Conservation (phyloP, 2,329 filamentous ascomycete species). For the Purpureocillium takamizusanense region DNA sequence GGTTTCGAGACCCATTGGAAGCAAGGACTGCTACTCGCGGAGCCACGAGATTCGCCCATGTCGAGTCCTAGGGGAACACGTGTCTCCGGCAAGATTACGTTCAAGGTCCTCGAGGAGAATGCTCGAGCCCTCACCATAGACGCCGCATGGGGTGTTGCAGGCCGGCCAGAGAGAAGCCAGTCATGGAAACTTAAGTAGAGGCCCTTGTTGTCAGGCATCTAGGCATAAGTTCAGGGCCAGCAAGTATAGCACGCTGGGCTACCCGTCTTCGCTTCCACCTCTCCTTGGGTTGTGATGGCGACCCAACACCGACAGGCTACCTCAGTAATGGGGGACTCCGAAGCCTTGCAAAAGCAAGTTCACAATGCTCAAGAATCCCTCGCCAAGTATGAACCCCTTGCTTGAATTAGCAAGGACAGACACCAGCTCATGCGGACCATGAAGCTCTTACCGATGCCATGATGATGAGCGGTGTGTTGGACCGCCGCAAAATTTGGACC, state of each 20-base stretch:
- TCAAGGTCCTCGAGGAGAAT: slow-evolving; percentile 60
- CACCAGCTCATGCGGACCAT: too few relatives aligned
- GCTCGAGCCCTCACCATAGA: slow-evolving; percentile 59
- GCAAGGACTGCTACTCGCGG: slow-evolving; percentile 67
- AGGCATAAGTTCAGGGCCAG: neutral
- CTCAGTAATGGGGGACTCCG: slow-evolving; percentile 61
- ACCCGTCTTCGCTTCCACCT: too few relatives aligned
- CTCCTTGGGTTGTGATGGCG: too few relatives aligned
- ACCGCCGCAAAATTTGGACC: slow-evolving; percentile 42
- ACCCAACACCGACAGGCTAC: too few relatives aligned
- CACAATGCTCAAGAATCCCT: slow-evolving; percentile 85
- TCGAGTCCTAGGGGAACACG: slow-evolving; percentile 39
- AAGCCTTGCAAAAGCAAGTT: slow-evolving; percentile 77
- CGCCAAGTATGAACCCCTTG: slow-evolving; percentile 80
- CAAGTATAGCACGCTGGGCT: too few relatives aligned
- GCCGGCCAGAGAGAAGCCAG: slow-evolving; percentile 32
- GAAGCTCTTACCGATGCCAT: slow-evolving; percentile 54
- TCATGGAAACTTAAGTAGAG: slow-evolving; percentile 40
- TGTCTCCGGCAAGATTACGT: slow-evolving; percentile 60
- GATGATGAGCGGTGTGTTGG: slow-evolving; percentile 76
- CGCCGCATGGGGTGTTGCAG: slow-evolving; percentile 49
- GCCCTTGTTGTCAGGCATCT: neutral
- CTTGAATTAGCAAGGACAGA: neutral
- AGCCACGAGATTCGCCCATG: slow-evolving; percentile 42
- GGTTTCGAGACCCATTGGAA: slow-evolving; percentile 82